A percentile compares a stretch with the other conserved stretches of the same genome.
These are phyloP conservation scores for Papiliotrema nemorosa DNA, from an alignment of 1,284 basidiomycete genomes.

Conservation along the genomic window DNA sequence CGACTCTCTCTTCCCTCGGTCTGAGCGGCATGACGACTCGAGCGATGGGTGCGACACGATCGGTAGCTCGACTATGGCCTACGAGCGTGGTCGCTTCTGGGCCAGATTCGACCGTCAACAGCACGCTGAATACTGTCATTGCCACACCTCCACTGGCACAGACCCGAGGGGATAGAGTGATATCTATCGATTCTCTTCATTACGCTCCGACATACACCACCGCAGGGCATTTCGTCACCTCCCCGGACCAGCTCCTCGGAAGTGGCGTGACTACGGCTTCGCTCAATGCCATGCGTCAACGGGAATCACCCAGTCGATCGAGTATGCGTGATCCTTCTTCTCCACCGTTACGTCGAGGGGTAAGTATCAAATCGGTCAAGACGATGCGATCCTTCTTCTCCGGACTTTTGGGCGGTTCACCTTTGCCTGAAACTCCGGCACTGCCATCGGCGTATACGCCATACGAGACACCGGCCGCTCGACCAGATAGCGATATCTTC, in stretches of 20 bases:
- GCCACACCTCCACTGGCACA: not conserved
- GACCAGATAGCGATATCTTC: constrained; percentile 35
- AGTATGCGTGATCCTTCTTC: too few species aligned
- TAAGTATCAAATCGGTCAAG: constrained; percentile 30
- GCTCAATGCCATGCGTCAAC: too few species aligned
- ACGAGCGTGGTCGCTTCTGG: constrained; percentile 9
- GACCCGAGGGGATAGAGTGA: too few species aligned
- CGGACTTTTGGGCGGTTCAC: constrained; percentile 10
- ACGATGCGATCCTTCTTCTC: constrained; percentile 36
- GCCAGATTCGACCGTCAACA: not conserved
- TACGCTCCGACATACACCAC: too few species aligned
- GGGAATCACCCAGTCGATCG: too few species aligned
- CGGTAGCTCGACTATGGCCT: constrained; percentile 16
- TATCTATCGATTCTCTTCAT: too few species aligned
- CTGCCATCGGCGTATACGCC: constrained; percentile 6
- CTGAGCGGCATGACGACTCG: not conserved
- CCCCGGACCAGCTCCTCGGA: too few species aligned
- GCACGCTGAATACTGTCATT: not conserved
- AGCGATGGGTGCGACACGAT: constrained; percentile 2
- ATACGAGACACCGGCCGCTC: constrained; percentile 8
- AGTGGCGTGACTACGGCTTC: too few species aligned
- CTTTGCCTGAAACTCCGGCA: constrained; percentile 10
- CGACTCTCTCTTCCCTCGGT: constrained; percentile 1
- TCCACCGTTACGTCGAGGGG: constrained; percentile 18
- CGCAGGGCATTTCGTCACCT: too few species aligned